Evolutionary conservation across 1,284 basidiomycete species (phyloP).

Genomic region (Apiotrichum domesticum): DNA sequence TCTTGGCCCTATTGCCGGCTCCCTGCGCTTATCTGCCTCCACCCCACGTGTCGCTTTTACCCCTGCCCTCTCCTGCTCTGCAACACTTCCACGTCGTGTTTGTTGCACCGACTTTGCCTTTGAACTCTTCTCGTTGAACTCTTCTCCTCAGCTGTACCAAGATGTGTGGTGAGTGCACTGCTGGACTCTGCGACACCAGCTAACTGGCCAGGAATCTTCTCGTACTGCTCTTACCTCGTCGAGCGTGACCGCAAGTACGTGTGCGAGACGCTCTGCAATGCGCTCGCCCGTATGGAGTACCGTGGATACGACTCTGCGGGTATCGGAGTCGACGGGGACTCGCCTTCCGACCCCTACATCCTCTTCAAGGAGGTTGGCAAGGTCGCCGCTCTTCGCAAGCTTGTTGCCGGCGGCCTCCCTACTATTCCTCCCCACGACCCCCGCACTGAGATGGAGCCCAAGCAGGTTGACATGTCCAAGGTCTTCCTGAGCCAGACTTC

Average conservation of each 20-base stretch:
- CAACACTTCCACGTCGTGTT: background rate
- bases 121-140: background rate
- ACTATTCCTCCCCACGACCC: constrained; percentile 19
- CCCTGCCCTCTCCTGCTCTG: background rate
- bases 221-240: constrained; percentile 85
- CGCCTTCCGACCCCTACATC: constrained; percentile 56
- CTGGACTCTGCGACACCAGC: background rate
- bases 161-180: constrained; percentile 17
- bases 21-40: background rate
- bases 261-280: constrained; percentile 85
- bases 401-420: constrained; percentile 64
- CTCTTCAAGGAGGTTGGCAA: constrained; percentile 99
- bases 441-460: constrained; percentile 12
- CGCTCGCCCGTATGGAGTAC: constrained; percentile 93
- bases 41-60: background rate
- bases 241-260: constrained; percentile 93
- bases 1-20: no score
- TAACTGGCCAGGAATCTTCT: constrained; percentile 68
- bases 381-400: constrained; percentile 87
- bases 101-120: background rate
- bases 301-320: constrained; percentile 95
- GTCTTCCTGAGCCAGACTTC: constrained; percentile 82
- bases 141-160: background rate
- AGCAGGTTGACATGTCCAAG: constrained; percentile 68
- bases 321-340: constrained; percentile 91